Percentiles rank a stretch among this genome's conserved stretches.
Evolutionary conservation across 164 flowering plant species (phyloP).

Genomic region (Stephania yunnanensis): DNA sequence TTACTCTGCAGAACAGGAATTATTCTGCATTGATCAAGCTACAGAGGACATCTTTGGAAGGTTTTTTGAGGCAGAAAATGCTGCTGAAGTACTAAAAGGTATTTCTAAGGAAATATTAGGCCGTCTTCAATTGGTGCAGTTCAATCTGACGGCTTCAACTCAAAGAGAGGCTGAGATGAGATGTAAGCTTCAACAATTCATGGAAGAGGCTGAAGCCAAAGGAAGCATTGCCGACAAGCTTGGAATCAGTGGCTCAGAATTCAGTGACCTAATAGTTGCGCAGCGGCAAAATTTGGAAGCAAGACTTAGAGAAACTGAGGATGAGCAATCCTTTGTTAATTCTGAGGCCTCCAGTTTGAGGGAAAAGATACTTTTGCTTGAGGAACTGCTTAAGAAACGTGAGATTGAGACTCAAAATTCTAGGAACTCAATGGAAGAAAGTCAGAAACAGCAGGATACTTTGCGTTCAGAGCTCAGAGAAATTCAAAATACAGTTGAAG

Average conservation of each 20-base stretch:
- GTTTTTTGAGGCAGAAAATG: slow-evolving; percentile 67
- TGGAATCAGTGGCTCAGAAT: slow-evolving; percentile 24
- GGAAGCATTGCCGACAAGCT: slow-evolving; percentile 27
- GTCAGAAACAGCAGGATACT: slow-evolving; percentile 25
- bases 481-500: slow-evolving; percentile 37
- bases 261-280: slow-evolving; percentile 14
- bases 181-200: slow-evolving; percentile 33
- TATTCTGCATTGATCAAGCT: slow-evolving; percentile 49
- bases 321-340: slow-evolving; percentile 26
- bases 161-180: slow-evolving; percentile 47
- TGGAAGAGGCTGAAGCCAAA: slow-evolving; percentile 27
- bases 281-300: slow-evolving; percentile 26
- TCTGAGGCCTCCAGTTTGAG: slow-evolving; percentile 35
- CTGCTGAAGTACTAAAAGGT: slow-evolving; percentile 48
- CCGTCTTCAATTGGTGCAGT: slow-evolving; percentile 44
- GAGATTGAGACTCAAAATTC: slow-evolving; percentile 30
- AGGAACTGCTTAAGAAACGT: slow-evolving; percentile 37
- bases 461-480: slow-evolving; percentile 27
- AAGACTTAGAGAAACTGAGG: slow-evolving; percentile 34
- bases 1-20: slow-evolving; percentile 39
- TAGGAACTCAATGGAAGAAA: slow-evolving; percentile 27
- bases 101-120: slow-evolving; percentile 55
- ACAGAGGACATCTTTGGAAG: slow-evolving; percentile 31
- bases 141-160: slow-evolving; percentile 43
- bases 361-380: slow-evolving; percentile 42